Evolutionary conservation across 352 stramenopile genomes (phyloP), one percentile per base, ranked within the genome.

Genomic region (Nothophytophthora sp.): DNA sequence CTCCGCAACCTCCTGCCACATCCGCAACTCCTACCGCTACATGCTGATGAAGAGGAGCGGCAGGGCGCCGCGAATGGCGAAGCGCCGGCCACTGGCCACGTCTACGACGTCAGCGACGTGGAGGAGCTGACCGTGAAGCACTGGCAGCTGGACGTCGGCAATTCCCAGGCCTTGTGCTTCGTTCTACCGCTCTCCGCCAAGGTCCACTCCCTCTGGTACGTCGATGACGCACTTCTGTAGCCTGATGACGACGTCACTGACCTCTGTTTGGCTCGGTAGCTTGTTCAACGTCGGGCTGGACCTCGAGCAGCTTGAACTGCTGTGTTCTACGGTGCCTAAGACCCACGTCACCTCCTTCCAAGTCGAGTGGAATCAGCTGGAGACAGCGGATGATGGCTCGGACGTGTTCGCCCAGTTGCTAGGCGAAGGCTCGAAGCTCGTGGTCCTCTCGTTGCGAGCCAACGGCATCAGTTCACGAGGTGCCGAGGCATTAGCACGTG

Each of bases 131-230:
- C 28, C 2, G 39, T 92, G 27, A 81, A 79, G 41, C 75, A 90
- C 54, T 90, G 82, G 82, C 65, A 72, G 38, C 51, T 92, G 1
- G 82, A 92, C 49, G 60, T 68, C n/a, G 73, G 63, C 5, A 87
- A 77, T 34, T 77, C 72, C 39, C 50, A 47, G 0, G 73, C 60
- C 9, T 52, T 92, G 43, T 84, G 74, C 50, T 87, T 85, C 32
- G 76, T 73, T 1, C 64, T 92, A 13, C 56, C 73, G 28, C 51
- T 71, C 22, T 71, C 69, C 4, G 22, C 46, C 0, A 75, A 57
- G 30, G 67, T 90, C 53, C 68, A 73, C 42, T 85, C 76, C 1
- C 35, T 88, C 46, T 73, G 67, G 78, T 92, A 64, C 32, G 70
- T 55, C 11, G 19, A 7, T 5, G 5, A 35, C 10, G 18, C 3